phyloP scores from a whole-genome alignment of 495 filamentous ascomycete species.

The Aspergillus sclerotioniger region DNA sequence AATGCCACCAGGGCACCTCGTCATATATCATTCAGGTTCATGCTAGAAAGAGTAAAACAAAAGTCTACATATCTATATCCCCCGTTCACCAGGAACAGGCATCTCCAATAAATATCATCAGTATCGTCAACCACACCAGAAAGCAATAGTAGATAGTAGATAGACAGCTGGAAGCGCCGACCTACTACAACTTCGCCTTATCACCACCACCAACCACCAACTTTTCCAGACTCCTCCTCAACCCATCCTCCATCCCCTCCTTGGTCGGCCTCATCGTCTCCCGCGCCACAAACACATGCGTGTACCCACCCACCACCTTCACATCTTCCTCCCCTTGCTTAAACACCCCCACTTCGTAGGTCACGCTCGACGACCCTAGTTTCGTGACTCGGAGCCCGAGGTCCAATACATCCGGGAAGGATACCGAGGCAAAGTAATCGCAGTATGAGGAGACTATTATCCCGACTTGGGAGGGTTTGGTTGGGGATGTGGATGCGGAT shows the following conservation, averaged over 20 bases:
- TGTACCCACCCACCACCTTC: constrained; percentile 81
- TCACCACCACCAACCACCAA: constrained; percentile 34
- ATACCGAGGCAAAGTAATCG: constrained; percentile 81
- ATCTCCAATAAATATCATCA: too few relatives aligned
- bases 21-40: too few relatives aligned
- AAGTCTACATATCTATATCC: too few relatives aligned
- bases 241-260: constrained; percentile 46
- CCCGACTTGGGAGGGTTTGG: constrained; percentile 53
- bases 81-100: too few relatives aligned
- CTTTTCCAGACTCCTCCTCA: constrained; percentile 45
- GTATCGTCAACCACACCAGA: too few relatives aligned
- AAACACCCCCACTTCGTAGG: constrained; percentile 89
- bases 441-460: constrained; percentile 81
- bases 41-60: too few relatives aligned
- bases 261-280: constrained; percentile 61
- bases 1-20: too few relatives aligned
- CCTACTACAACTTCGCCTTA: constrained; percentile 23
- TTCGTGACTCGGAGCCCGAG: constrained; percentile 79
- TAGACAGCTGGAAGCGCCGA: too few relatives aligned
- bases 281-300: constrained; percentile 85
- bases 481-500: not conserved
- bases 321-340: constrained; percentile 70
- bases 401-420: constrained; percentile 79
- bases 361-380: constrained; percentile 83
- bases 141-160: too few relatives aligned